Conservation (phyloP, 495 filamentous ascomycete genomes). For the Neurospora hispaniola region DNA sequence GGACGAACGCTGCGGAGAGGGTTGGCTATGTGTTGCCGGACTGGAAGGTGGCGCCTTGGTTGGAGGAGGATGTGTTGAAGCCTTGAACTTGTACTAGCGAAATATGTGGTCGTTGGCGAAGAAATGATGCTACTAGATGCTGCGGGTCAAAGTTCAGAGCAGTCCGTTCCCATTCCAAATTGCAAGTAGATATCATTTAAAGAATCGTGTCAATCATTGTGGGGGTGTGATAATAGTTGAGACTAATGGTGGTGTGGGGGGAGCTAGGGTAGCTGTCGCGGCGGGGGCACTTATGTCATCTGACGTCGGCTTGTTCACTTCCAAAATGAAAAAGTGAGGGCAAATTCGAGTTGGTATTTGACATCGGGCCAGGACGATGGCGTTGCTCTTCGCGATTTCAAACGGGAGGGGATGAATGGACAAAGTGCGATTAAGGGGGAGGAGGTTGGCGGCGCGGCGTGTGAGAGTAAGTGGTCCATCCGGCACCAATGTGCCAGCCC, state of each 20-base stretch:
- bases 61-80: conserved; percentile 16
- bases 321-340: neutral
- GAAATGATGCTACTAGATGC: neutral
- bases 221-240: neutral
- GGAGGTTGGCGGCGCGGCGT: neutral
- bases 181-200: neutral
- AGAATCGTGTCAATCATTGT: neutral
- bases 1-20: conserved; percentile 16
- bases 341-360: neutral
- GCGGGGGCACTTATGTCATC: neutral
- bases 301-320: neutral
- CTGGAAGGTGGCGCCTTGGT: conserved; percentile 29
- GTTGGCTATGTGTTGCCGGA: conserved; percentile 31
- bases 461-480: neutral
- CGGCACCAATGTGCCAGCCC: neutral
- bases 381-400: neutral
- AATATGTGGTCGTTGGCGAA: neutral
- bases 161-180: neutral
- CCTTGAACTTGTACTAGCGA: neutral
- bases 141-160: neutral
- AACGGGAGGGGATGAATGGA: neutral
- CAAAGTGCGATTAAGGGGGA: neutral
- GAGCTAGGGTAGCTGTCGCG: neutral
- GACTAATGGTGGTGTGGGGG: neutral
- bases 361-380: neutral